These are phyloP conservation scores for Forsythia suspensa DNA, from an alignment of 257 asterid species.

Conservation along the genomic window DNA sequence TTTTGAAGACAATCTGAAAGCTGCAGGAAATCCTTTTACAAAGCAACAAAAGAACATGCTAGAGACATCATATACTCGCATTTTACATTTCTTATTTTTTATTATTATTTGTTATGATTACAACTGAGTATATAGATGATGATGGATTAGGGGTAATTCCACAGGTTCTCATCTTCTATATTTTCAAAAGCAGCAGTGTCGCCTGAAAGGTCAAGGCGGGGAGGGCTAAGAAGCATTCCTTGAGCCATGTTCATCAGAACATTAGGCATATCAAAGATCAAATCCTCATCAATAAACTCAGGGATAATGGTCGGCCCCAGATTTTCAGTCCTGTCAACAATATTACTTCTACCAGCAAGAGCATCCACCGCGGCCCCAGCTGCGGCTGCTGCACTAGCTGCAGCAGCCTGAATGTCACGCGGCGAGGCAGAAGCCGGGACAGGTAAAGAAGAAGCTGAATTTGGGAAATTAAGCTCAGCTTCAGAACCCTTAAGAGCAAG, in stretches of 20 bases:
- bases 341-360: background rate
- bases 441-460: constrained; percentile 51
- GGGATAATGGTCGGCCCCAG: background rate
- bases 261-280: constrained; percentile 47
- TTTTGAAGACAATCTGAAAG: background rate
- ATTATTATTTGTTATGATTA: background rate
- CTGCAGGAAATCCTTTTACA: background rate
- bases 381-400: constrained; percentile 66
- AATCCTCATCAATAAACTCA: constrained; percentile 46
- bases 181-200: constrained; percentile 18
- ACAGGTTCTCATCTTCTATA: constrained; percentile 22
- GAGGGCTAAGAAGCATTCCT: constrained; percentile 53
- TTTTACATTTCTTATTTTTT: background rate
- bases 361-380: constrained; percentile 67
- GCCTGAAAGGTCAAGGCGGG: constrained; percentile 30
- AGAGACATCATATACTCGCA: background rate
- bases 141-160: constrained; percentile 31
- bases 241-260: constrained; percentile 43
- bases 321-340: background rate
- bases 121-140: background rate
- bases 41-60: background rate
- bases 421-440: constrained; percentile 60
- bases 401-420: constrained; percentile 63
- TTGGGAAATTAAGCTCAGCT: constrained; percentile 56
- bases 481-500: constrained; percentile 52